Base-by-base conservation (phyloP, 352 stramenopile species). In the Chrysophaeum taylorii region DNA sequence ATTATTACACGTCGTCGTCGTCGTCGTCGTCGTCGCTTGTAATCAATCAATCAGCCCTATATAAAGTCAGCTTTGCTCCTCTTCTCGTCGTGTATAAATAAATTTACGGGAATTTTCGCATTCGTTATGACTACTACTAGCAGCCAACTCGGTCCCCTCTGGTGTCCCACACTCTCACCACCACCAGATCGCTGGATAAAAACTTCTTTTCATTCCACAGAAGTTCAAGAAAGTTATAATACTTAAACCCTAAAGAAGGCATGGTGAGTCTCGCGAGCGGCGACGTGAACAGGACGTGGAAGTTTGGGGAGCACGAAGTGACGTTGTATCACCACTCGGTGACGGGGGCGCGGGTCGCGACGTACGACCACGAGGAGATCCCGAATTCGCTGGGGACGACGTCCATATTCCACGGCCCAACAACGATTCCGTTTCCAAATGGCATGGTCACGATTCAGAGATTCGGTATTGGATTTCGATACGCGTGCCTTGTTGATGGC, bases 341-440 rank as follows among this genome's bases (percentile, higher is more conserved):
- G 16, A 66, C 57, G 33, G 57, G 57, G 18, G 57, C 57, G 33
- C 41, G 41, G 14, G 57, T 36, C 12, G 57, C 57, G 33, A 2
- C 45, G 2, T 31, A 45, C 14, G 57, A 66, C 57, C 57, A 66
- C 57, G 36, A 66, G 14, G 57, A 66, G 57, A 31, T 66, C 33
- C 31, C 23, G 12, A 25, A 25, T 5, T 48, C 33, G 16, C 14
- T 45, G 14, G 57, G 57, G 12, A 66, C 57, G 57, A 45, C 31
- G 2, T 45, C 33, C 57, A 23, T 66, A 2, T 66, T 66, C 57
- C 57, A 66, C 57, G 1, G 9, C 18, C 4, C 9, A 7, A 66
- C 57, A n/a, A 66, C 33, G 36, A 21, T 66, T 23, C 57, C 57
- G 33, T 66, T 66, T 36, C 14, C 9, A 1, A 4, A 23, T 9